phyloP scores from a whole-genome alignment of 2,329 filamentous ascomycete species.

The Ophiostoma triangulosporum region DNA sequence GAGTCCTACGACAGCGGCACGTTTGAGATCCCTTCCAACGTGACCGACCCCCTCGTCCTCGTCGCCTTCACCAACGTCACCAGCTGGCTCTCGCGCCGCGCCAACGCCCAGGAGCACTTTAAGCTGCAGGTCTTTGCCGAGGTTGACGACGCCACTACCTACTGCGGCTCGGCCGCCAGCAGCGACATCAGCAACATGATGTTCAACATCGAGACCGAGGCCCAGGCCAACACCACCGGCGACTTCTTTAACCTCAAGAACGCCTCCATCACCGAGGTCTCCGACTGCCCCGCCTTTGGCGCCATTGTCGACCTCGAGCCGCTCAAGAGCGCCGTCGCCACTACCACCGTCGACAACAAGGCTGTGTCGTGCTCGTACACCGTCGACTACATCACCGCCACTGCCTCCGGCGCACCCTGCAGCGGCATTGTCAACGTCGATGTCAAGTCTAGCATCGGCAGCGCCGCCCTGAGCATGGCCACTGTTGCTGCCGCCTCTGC shows the following conservation, averaged over 20 bases:
- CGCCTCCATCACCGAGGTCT: constrained; percentile 1
- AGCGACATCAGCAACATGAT: neutral
- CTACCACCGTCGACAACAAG: neutral
- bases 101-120: neutral
- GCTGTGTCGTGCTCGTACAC: neutral
- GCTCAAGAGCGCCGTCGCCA: neutral
- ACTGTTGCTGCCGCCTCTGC: neutral
- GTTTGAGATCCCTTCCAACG: neutral
- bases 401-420: neutral
- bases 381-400: neutral
- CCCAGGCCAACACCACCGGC: neutral
- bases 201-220: constrained; percentile 1
- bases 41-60: neutral
- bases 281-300: constrained; percentile 7
- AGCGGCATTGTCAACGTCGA: neutral
- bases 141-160: neutral
- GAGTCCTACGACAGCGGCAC: neutral
- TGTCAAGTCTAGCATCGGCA: constrained; percentile 1
- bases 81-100: neutral
- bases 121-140: neutral
- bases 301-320: neutral
- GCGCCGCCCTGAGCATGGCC: constrained; percentile 4
- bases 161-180: neutral
- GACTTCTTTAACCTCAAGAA: neutral
- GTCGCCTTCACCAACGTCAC: constrained; percentile 7